Base-by-base conservation (phyloP, 192 early-diverging fungal species). In the Coemansia sp. region DNA sequence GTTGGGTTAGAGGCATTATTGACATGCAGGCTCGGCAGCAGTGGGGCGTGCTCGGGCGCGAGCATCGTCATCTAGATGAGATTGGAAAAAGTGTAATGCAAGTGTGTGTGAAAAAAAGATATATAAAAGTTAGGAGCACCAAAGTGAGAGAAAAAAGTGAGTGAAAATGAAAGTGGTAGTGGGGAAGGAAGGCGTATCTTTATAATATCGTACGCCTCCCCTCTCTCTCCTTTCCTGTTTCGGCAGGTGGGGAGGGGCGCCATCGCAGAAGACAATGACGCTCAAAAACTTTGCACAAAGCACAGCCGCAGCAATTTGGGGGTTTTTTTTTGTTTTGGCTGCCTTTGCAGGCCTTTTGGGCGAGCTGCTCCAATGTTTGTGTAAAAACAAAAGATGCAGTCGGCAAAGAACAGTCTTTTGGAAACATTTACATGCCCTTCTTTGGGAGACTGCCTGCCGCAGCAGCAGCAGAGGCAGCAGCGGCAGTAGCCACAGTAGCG, bases 241-340 rank as follows among this genome's bases (percentile, higher is more conserved):
- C 18, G 45, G 45, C 45, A 49, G 18, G 18, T 49, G 45, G 45
- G 45, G 24, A 29, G 24, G 50, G 53, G 29, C 29, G 53, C 53
- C 13, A 56, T 32, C 27, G 15, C n/a, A 56, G 53, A 56, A 32
- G 53, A 56, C 53, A 56, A 56, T 56, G 13, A 16, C 27, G 15
- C 50, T 32, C 29, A 29, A 56, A 27, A 27, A 55, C 52, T 55
- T 55, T 55, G 27, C 3, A 29, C 22, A 53, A 53, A 53, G 13
- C 53, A 15, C 53, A 56, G 53, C 53, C 53, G 53, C 53, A 56
- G 53, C 53, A 56, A 35, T 56, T 56, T 10, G 53, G 53, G 53
- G 30, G 32, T 2, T 7, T 27, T 52, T 52, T 52, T 7, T 27
- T 52, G 49, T 52, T 52, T 52, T n/a, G 45, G 18, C 20, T 15